Evolutionary conservation across 176 grass and related monocot genomes (phyloP), one percentile per base, ranked within the genome.

Genomic region (Raddia distichophylla): DNA sequence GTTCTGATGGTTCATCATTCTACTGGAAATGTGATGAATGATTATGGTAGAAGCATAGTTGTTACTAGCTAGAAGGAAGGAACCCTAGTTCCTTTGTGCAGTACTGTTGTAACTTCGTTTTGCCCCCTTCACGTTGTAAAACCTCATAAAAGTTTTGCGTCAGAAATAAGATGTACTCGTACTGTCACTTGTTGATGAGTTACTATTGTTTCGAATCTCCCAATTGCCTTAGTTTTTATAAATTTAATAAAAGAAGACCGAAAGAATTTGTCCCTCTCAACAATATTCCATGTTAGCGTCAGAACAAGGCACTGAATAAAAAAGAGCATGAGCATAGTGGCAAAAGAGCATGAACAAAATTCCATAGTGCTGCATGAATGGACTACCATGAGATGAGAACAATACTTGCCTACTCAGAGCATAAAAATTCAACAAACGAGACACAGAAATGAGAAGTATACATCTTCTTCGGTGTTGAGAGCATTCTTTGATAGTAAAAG

Each of bases 21-120:
- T 74, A n/a, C 9, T 64, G 10, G 13, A 37, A 72, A 71, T 72
- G 56, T 37, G 68, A 42, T 11, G 62, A 9, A 42, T 62, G 46
- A 32, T 50, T 17, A 53, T 82, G 33, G 60, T 40, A 13, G 49
- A 74, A 75, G 49, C 34, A 64, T 32, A 50, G 55, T 65, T 56
- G 62, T 37, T 66, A 67, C 17, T 54, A 71, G 71, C 49, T 46
- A 49, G 47, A 55, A 33, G 32, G 44, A 82, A 88, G 32, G 44
- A 82, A 88, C 74, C 66, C 80, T 81, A 48, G 58, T 67, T 73
- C 78, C 86, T 73, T 67, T 77, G 58, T 74, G 63, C 10, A 27
- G 27, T 27, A 46, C 6, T 85, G 53, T 7, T 1, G 48, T 52
- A 37, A 37, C 22, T 47, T 18, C 32, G 17, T 57, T 57, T 47